Evolutionary conservation across 805 yeast genomes (phyloP), one percentile per base, ranked within the genome.

Genomic region (Candida alai): DNA sequence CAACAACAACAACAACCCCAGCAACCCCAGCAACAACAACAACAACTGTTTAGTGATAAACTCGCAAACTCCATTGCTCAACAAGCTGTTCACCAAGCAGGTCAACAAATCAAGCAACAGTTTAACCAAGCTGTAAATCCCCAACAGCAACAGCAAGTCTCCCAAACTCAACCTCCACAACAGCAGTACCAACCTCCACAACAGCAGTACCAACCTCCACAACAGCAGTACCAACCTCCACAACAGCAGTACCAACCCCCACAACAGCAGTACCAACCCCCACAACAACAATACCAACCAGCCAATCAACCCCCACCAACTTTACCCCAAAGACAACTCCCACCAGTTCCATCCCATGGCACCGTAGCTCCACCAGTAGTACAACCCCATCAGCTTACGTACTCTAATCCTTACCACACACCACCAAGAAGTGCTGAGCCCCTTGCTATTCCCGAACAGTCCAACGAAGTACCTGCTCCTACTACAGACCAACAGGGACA

Each of bases 161-260:
- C n/a, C n/a, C n/a, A n/a, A n/a, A n/a, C 19, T n/a, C 40, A 30
- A 21, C 7, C 28, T 12, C 36, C 13, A 11, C 45, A 38, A 19
- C 36, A 26, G 10, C 38, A 30, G 16, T 24, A 19, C 12, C 39
- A 30, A 20, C 43, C 21, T 13, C 40, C 32, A 6, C 43, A 41
- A 6, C 44, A 37, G 19, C 45, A 21, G 8, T 34, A 19, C 21
- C 35, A 25, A 20, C 32, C 36, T 23, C 25, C 24, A 13, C 35
- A 22, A 32, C 24, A 30, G n/a, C 30, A 13, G 18, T 23, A 20
- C 8, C 34, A 30, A 24, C 39, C 40, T 14, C 39, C 36, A 15
- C 30, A 24, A 8, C 36, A 17, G 16, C 38, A 19, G 27, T 11
- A 24, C 13, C 20, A 12, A 14, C 30, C 4, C 4, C 15, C 25